phyloP scores from a whole-genome alignment of 139 green algal species.

The Raphidocelis subcapitata region DNA sequence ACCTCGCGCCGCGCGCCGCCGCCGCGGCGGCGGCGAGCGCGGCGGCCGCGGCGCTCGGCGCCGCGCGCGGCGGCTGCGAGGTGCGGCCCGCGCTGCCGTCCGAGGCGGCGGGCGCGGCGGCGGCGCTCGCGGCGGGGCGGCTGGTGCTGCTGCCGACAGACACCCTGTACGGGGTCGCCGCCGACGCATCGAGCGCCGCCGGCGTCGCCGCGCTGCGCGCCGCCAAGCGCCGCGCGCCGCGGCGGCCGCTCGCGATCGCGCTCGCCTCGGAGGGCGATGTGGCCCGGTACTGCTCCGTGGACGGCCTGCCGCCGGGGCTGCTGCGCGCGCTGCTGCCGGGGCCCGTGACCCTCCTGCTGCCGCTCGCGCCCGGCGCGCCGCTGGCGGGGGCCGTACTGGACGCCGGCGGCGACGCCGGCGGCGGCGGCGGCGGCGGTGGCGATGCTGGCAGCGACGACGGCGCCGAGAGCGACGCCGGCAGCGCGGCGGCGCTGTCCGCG shows the following conservation, averaged over 20 bases:
- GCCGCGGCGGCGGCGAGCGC: background rate
- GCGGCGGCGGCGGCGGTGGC: conserved; percentile 34
- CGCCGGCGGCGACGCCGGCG: conserved; percentile 21
- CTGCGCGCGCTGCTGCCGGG: conserved; percentile 70
- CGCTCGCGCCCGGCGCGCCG: conserved; percentile 29
- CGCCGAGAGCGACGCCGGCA: too few relatives aligned
- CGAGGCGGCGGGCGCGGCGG: conserved; percentile 2
- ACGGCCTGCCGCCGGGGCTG: conserved; percentile 48
- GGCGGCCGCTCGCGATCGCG: conserved; percentile 61
- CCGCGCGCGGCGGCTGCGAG: background rate
- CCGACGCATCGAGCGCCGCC: conserved; percentile 20
- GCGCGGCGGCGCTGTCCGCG: too few relatives aligned
- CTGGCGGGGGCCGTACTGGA: conserved; percentile 31
- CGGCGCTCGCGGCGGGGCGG: background rate
- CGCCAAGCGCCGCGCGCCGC: conserved; percentile 47
- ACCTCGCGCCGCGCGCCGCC: conserved; percentile 5
- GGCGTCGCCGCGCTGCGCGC: conserved; percentile 54
- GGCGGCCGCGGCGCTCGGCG: background rate
- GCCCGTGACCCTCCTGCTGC: conserved; percentile 69
- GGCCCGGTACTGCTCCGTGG: conserved; percentile 26
- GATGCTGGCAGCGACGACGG: too few relatives aligned
- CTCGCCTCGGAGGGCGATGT: conserved; percentile 60
- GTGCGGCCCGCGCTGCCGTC: conserved; percentile 10
- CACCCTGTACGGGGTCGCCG: conserved; percentile 64
- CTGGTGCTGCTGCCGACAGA: conserved; percentile 61